A percentile compares a stretch with the other conserved stretches of the same genome.
These are phyloP conservation scores for Arthrobotrys sinensis DNA, from an alignment of 2,329 filamentous ascomycete genomes.

Conservation along the genomic window DNA sequence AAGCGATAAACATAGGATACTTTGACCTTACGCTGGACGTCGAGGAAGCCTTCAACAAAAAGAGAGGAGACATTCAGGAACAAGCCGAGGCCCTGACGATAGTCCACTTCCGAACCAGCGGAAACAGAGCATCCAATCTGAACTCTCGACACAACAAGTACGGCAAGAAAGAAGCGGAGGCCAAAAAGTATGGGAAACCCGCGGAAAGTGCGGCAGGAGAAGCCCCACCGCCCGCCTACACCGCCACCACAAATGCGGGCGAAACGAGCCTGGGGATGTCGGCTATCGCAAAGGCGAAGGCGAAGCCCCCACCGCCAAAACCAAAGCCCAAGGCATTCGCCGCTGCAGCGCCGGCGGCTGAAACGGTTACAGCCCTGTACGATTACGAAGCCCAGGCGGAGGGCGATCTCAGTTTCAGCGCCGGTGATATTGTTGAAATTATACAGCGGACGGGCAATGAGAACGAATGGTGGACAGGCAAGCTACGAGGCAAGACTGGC, in stretches of 20 bases:
- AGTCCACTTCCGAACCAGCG: conserved; percentile 91
- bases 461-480: conserved; percentile 98
- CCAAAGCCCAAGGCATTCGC: conserved; percentile 83
- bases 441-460: conserved; percentile 85
- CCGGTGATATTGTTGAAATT: conserved; percentile 93
- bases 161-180: conserved; percentile 65
- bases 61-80: conserved; percentile 89
- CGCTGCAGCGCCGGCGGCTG: conserved; percentile 72
- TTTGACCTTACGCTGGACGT: conserved; percentile 93
- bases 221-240: conserved; percentile 81
- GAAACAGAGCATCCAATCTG: conserved; percentile 71
- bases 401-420: conserved; percentile 89
- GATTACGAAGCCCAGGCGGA: conserved; percentile 97
- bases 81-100: conserved; percentile 87
- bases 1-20: conserved; percentile 95
- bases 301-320: conserved; percentile 81
- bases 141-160: conserved; percentile 70
- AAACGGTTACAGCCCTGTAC: conserved; percentile 84
- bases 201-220: conserved; percentile 69
- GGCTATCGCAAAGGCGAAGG: conserved; percentile 77
- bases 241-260: conserved; percentile 67
- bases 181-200: conserved; percentile 65
- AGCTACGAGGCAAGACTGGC: conserved; percentile 82
- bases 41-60: conserved; percentile 89
- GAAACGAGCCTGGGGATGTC: conserved; percentile 69